phyloP scores from a whole-genome alignment of 1,139 yeast genomes.

The Yamadazyma blattariae region DNA sequence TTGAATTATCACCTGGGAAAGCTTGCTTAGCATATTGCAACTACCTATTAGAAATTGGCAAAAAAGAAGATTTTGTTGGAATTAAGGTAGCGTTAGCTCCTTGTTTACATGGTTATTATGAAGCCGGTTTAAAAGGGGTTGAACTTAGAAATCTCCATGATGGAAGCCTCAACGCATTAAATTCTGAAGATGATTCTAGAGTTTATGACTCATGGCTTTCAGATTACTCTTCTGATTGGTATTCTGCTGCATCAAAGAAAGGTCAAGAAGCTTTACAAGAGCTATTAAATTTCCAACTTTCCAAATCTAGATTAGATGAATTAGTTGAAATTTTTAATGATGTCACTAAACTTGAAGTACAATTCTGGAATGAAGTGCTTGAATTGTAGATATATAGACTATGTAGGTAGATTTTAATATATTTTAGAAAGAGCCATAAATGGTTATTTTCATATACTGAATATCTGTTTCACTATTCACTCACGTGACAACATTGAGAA shows the following conservation, averaged over 20 bases:
- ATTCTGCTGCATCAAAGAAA: conserved; percentile 44
- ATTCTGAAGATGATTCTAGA: conserved; percentile 16
- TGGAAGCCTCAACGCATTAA: conserved; percentile 9
- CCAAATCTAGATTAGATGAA: conserved; percentile 42
- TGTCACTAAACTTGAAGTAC: conserved; percentile 57
- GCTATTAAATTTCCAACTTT: conserved; percentile 25
- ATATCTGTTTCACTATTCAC: too few species aligned
- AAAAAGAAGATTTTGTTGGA: conserved; percentile 57
- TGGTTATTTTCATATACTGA: too few species aligned
- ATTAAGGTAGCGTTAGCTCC: conserved; percentile 71
- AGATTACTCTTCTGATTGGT: conserved; percentile 61
- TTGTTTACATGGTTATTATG: conserved; percentile 71
- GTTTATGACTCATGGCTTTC: conserved; percentile 57
- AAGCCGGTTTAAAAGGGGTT: conserved; percentile 39
- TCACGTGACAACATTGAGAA: background rate
- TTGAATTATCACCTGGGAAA: conserved; percentile 45
- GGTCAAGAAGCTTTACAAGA: conserved; percentile 51
- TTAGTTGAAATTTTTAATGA: conserved; percentile 57
- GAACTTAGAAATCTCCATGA: conserved; percentile 12
- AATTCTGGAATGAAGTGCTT: conserved; percentile 59
- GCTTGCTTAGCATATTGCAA: conserved; percentile 62
- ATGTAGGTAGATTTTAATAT: background rate
- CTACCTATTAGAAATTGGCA: conserved; percentile 54
- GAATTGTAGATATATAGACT: background rate
- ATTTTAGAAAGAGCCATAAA: too few species aligned